Base-by-base conservation (phyloP, 495 filamentous ascomycete genomes). In the Aspergillus bridgeri region DNA sequence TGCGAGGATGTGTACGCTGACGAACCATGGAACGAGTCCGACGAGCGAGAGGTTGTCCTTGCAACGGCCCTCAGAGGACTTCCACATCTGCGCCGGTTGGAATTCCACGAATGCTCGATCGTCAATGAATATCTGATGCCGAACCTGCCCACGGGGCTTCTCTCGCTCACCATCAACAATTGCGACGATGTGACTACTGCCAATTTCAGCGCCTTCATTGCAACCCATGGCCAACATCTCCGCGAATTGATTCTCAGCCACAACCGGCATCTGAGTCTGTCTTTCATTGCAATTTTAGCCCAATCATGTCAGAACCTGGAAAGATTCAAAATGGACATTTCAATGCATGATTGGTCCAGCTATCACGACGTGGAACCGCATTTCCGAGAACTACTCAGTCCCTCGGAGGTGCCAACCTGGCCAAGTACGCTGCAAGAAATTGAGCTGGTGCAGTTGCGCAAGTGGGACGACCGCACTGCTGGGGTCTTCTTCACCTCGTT, bases 401-500 rank as follows among this genome's bases (percentile, higher is more conserved):
- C 72, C 3, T 72, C 75, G 5, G 80, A 93, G 57, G 69, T 85
- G 9, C 91, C 92, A 0, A 81, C 78, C 0, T 96, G 92, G 92
- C 91, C 92, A 8, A 64, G 70, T 19, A 84, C 73, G 0, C 73
- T 96, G 2, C 83, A 82, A 58, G 72, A 76, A 3, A 79, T 96
- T 24, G 89, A 95, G 63, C 72, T 96, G 19, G 74, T 81, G 13
- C 83, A 92, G 38, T 79, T 96, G 54, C 83, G 88, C 18, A 86
- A 89, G 66, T 92, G 86, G 85, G 72, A 79, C 33, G 67, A 74
- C 3, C 72, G 76, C 2, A 80, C 83, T 3, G 91, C 89, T 1
- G 81, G 89, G 58, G 80, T 79, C 21, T 88, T 96, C 66, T 90
- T 96, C 65, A 80, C 78, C 22, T 92, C 88, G 19, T 75, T 96